A percentile compares a stretch with the other conserved stretches of the same genome.
Evolutionary conservation across 2,329 filamentous ascomycete species (phyloP).

Genomic region (Fusarium decemcellulare): DNA sequence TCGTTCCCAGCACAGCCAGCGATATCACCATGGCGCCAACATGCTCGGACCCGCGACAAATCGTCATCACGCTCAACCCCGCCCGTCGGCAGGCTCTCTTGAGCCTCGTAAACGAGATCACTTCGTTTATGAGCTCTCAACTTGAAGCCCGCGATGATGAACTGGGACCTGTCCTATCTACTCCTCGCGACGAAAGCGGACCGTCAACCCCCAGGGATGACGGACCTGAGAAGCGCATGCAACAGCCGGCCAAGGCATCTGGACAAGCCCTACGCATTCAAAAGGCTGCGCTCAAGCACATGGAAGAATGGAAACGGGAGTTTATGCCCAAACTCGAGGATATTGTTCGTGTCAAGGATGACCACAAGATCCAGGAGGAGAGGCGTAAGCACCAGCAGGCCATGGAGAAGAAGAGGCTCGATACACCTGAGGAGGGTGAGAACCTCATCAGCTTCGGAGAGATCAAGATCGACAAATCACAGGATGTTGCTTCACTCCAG

Average conservation of each 20-base stretch:
- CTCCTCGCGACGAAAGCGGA: conserved; percentile 27
- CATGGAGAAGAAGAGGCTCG: conserved; percentile 55
- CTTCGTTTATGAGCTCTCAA: conserved; percentile 67
- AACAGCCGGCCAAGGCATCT: conserved; percentile 36
- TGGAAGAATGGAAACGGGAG: conserved; percentile 82
- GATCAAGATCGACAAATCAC: conserved; percentile 49
- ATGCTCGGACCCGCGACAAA: conserved; percentile 67
- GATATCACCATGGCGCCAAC: conserved; percentile 64
- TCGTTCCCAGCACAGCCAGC: neutral
- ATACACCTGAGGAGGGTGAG: conserved; percentile 53
- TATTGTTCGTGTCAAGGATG: conserved; percentile 68
- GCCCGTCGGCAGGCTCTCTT: conserved; percentile 66
- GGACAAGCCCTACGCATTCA: conserved; percentile 54
- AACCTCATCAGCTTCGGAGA: conserved; percentile 60
- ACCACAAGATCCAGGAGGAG: conserved; percentile 62
- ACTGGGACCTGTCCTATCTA: conserved; percentile 47
- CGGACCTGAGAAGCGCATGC: conserved; percentile 22
- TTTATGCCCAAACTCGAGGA: conserved; percentile 81
- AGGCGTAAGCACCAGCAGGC: conserved; percentile 61
- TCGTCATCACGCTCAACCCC: conserved; percentile 68
- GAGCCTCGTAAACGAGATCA: conserved; percentile 65
- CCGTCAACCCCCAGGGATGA: conserved; percentile 25
- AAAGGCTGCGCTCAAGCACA: conserved; percentile 74
- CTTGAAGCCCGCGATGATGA: conserved; percentile 57
- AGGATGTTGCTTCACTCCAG: conserved; percentile 63